Percentiles rank a stretch among this genome's conserved stretches.
phyloP scores from a whole-genome alignment of 2,329 filamentous ascomycete genomes.

The Xylaria digitata region DNA sequence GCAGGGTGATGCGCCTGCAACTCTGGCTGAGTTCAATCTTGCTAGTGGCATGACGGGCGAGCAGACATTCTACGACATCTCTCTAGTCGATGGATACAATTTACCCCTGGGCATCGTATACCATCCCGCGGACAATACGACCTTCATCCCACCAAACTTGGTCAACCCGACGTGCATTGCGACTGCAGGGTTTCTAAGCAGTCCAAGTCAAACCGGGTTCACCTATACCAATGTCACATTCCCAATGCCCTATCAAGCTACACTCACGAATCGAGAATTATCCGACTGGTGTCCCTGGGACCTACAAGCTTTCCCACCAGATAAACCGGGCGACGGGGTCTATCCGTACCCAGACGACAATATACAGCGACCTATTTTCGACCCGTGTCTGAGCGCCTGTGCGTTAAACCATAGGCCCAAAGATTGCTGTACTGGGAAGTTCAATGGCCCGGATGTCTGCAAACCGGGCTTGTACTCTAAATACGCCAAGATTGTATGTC shows the following conservation, averaged over 20 bases:
- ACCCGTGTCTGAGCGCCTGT: slow-evolving; percentile 82
- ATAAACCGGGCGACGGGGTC: slow-evolving; percentile 77
- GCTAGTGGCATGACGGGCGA: slow-evolving; percentile 68
- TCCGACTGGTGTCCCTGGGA: slow-evolving; percentile 84
- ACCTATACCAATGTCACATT: slow-evolving; percentile 73
- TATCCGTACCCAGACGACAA: slow-evolving; percentile 84
- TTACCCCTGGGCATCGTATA: slow-evolving; percentile 74
- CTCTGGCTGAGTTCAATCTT: slow-evolving; percentile 84
- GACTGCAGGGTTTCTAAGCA: slow-evolving; percentile 71
- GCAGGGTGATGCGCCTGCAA: slow-evolving; percentile 79
- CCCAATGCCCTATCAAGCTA: slow-evolving; percentile 74
- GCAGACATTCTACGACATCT: slow-evolving; percentile 87
- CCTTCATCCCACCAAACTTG: slow-evolving; percentile 78
- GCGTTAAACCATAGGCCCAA: slow-evolving; percentile 72
- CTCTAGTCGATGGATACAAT: slow-evolving; percentile 87
- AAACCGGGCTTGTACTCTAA: slow-evolving; percentile 74
- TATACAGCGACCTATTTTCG: slow-evolving; percentile 76
- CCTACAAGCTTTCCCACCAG: slow-evolving; percentile 74
- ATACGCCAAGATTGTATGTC: slow-evolving; percentile 79
- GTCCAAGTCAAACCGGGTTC: slow-evolving; percentile 63
- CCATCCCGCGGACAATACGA: slow-evolving; percentile 69
- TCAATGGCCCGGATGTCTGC: slow-evolving; percentile 71
- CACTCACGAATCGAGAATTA: slow-evolving; percentile 67
- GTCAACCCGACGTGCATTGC: slow-evolving; percentile 83
- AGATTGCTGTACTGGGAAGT: slow-evolving; percentile 81